Evolutionary conservation across 2,329 filamentous ascomycete genomes (phyloP).

Genomic region (Teratosphaeria gauchensis): DNA sequence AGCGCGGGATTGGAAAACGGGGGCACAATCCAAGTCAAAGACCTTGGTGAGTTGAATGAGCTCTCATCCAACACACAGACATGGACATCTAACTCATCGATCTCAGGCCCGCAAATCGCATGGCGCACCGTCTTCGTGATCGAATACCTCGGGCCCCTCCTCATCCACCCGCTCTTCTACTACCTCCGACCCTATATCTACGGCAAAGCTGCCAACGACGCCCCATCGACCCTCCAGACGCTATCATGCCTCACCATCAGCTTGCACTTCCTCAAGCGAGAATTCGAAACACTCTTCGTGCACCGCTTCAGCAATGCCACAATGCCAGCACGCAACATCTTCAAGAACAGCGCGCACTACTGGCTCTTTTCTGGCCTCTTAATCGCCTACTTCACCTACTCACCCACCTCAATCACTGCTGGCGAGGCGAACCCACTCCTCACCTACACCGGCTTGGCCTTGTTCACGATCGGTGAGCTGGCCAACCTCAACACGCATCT

Average conservation of each 20-base stretch:
- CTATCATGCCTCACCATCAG: constrained; percentile 65
- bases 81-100: background rate
- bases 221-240: constrained; percentile 57
- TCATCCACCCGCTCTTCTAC: constrained; percentile 72
- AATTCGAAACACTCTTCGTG: constrained; percentile 86
- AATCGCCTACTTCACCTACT: constrained; percentile 77
- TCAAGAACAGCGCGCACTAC: constrained; percentile 94
- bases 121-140: constrained; percentile 93
- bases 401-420: constrained; percentile 60
- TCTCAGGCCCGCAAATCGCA: constrained; percentile 68
- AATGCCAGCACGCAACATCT: constrained; percentile 83
- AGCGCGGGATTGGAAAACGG: constrained; percentile 49
- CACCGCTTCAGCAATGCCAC: constrained; percentile 92
- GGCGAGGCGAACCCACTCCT: constrained; percentile 42
- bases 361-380: constrained; percentile 75
- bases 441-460: constrained; percentile 56
- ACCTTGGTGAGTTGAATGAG: constrained; percentile 57
- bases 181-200: constrained; percentile 65
- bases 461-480: constrained; percentile 70
- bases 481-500: constrained; percentile 73
- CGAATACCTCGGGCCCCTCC: constrained; percentile 85
- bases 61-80: background rate
- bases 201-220: constrained; percentile 32
- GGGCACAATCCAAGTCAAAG: constrained; percentile 72
- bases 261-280: constrained; percentile 87